Conservation (phyloP, 495 filamentous ascomycete species). For the Aspergillus avenaceus region DNA sequence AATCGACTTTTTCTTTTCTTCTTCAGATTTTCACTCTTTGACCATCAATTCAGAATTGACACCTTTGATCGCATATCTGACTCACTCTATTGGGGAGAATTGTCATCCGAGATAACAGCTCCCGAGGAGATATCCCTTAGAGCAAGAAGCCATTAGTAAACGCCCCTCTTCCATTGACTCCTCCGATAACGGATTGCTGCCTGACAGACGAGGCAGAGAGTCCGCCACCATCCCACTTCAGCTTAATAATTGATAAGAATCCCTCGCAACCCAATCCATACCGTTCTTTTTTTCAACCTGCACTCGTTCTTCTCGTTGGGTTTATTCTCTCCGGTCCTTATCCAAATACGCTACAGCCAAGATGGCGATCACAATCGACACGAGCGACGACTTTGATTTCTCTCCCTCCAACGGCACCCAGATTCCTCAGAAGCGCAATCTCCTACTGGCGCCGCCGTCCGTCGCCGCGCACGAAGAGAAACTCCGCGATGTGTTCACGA, state of each 20-base stretch:
- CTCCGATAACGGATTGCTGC: neutral
- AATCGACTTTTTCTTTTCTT: too few species aligned
- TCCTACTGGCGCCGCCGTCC: conserved; percentile 72
- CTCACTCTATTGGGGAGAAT: too few species aligned
- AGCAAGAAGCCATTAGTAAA: too few species aligned
- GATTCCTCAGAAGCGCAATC: conserved; percentile 37
- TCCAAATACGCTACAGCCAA: too few species aligned
- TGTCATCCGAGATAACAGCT: too few species aligned
- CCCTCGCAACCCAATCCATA: neutral
- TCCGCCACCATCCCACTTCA: neutral
- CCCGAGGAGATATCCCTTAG: too few species aligned
- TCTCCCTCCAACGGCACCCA: neutral
- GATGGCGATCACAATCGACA: neutral
- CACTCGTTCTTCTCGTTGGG: neutral
- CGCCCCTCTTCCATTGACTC: neutral
- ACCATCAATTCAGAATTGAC: too few species aligned
- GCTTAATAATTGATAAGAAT: neutral
- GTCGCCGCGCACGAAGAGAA: conserved; percentile 63
- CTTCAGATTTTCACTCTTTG: too few species aligned
- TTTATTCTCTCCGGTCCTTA: too few species aligned
- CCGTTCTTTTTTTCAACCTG: neutral
- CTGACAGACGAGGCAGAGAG: neutral
- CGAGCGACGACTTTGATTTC: neutral
- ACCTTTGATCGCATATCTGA: too few species aligned
- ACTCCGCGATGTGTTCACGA: conserved; percentile 52